Conservation (phyloP, 2,329 filamentous ascomycete species). For the Westerdykella sp. region DNA sequence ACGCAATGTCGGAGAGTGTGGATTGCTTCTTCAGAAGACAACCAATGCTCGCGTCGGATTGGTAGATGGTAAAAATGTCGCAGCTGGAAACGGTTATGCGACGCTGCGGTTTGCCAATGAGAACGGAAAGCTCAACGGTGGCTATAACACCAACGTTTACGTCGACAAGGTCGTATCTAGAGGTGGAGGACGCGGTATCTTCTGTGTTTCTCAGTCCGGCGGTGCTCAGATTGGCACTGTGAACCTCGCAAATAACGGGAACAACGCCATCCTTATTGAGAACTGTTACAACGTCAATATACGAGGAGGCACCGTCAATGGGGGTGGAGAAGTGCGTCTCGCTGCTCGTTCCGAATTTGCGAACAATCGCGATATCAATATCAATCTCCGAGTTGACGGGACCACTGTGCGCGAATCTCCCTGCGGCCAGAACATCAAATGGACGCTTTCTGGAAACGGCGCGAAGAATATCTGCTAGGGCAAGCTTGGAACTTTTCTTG, state of each 20-base stretch:
- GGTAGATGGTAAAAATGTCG: slow-evolving; percentile 53
- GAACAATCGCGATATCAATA: slow-evolving; percentile 48
- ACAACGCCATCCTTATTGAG: slow-evolving; percentile 54
- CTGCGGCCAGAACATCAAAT: slow-evolving; percentile 49
- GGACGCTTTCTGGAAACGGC: slow-evolving; percentile 46
- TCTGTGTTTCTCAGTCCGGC: slow-evolving; percentile 53
- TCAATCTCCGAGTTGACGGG: slow-evolving; percentile 46
- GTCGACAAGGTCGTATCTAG: slow-evolving; percentile 51
- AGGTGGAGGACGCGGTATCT: slow-evolving; percentile 52
- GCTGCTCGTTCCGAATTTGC: slow-evolving; percentile 50
- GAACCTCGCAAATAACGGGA: slow-evolving; percentile 49
- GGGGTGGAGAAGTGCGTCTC: slow-evolving; percentile 52
- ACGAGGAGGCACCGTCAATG: slow-evolving; percentile 46
- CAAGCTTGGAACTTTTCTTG: too few species aligned
- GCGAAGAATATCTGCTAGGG: slow-evolving; percentile 39
- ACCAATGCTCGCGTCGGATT: slow-evolving; percentile 49
- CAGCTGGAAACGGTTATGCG: slow-evolving; percentile 48
- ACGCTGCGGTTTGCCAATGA: slow-evolving; percentile 54
- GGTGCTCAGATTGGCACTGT: slow-evolving; percentile 47
- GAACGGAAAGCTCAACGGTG: slow-evolving; percentile 48
- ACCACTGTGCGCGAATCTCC: slow-evolving; percentile 50
- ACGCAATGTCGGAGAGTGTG: slow-evolving; percentile 50
- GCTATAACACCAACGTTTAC: slow-evolving; percentile 49
- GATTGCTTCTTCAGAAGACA: slow-evolving; percentile 51
- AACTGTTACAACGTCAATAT: slow-evolving; percentile 55